Evolutionary conservation across 164 flowering plant species (phyloP).

Genomic region (Umbilicus rupestris): DNA sequence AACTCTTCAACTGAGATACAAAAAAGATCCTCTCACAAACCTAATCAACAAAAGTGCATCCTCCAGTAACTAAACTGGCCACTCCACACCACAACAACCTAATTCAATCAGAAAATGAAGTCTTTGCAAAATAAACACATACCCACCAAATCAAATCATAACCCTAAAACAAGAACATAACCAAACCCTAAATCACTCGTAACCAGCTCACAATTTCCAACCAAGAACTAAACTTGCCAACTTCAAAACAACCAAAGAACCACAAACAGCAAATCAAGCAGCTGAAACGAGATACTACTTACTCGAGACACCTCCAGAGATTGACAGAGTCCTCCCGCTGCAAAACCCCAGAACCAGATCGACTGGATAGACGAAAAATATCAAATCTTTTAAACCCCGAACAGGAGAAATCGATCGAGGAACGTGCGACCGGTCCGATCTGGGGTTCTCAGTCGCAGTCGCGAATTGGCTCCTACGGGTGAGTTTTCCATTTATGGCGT

Average conservation of each 20-base stretch:
- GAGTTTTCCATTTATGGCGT: background rate
- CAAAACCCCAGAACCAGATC: conserved; percentile 1
- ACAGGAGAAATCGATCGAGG: background rate
- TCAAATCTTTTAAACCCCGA: background rate
- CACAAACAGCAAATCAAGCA: background rate
- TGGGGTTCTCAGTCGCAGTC: background rate
- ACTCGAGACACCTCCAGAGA: background rate
- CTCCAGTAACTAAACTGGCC: background rate
- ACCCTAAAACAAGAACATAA: no score
- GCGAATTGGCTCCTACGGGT: background rate
- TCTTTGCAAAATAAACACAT: background rate
- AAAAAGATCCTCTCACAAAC: no score
- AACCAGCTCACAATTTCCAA: background rate
- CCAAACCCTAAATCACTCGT: background rate
- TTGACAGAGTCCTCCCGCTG: background rate
- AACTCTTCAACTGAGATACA: background rate
- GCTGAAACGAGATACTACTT: background rate
- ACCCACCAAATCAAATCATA: background rate
- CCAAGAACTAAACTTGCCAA: background rate
- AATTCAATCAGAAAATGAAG: background rate
- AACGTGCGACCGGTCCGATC: background rate
- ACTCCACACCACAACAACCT: background rate
- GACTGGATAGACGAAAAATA: background rate
- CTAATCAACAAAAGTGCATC: background rate
- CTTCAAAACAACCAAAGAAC: background rate